phyloP scores from a whole-genome alignment of 371 early-diverging fungal species.

The Umbelopsis sp. region DNA sequence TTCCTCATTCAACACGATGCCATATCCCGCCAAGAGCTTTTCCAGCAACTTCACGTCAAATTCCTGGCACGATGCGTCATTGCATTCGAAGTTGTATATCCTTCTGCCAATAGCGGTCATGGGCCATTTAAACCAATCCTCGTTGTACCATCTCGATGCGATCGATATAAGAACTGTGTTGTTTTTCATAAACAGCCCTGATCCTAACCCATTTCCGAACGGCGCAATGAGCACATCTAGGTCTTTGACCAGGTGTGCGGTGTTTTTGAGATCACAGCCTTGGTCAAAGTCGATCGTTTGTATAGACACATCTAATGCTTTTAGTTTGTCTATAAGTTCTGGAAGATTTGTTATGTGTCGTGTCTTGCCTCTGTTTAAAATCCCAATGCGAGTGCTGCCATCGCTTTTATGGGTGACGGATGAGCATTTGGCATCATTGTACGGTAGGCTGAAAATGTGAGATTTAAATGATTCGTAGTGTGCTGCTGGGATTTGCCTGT shows the following conservation, averaged over 20 bases:
- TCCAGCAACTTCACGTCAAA: constrained; percentile 18
- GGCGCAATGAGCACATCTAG: constrained; percentile 49
- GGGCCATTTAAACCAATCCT: constrained; percentile 54
- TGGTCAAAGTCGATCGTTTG: too few relatives aligned
- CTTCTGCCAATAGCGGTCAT: constrained; percentile 52
- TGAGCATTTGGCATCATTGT: constrained; percentile 19
- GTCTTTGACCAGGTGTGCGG: constrained; percentile 35
- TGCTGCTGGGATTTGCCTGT: constrained; percentile 39
- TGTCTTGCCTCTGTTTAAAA: constrained; percentile 32
- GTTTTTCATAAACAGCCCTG: constrained; percentile 52
- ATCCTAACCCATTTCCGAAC: constrained; percentile 49
- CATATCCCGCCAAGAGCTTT: neutral
- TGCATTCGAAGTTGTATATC: constrained; percentile 39
- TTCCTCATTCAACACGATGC: constrained; percentile 9
- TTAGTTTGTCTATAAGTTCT: neutral
- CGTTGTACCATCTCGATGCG: constrained; percentile 40
- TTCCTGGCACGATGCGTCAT: constrained; percentile 21
- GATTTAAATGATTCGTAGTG: constrained; percentile 40
- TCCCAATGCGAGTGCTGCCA: constrained; percentile 25
- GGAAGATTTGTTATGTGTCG: constrained; percentile 43
- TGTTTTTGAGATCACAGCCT: too few relatives aligned
- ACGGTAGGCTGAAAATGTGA: constrained; percentile 27
- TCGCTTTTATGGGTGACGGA: constrained; percentile 7
- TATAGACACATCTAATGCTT: too few relatives aligned
- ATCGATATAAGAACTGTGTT: constrained; percentile 40